These are phyloP conservation scores for Vicia villosa DNA, from an alignment of 306 rosid genomes.

Conservation along the genomic window DNA sequence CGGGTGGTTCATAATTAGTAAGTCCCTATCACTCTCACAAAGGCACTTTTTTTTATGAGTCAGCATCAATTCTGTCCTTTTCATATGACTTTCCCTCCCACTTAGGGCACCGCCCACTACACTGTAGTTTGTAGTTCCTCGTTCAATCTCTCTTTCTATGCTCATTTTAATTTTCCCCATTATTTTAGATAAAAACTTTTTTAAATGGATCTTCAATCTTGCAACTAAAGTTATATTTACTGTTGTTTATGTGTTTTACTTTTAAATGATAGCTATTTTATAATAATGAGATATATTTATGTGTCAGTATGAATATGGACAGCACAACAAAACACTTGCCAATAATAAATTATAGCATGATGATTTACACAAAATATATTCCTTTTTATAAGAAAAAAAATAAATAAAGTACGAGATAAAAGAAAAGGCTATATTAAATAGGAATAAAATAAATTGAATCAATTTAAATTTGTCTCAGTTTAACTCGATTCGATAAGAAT, in stretches of 20 bases:
- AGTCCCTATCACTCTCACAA: background rate
- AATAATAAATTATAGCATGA: background rate
- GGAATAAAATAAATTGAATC: too few relatives aligned
- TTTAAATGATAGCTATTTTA: background rate
- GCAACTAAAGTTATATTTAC: background rate
- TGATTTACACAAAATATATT: too few relatives aligned
- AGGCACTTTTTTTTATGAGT: slow-evolving; percentile 11
- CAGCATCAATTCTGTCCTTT: slow-evolving; percentile 43
- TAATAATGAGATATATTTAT: background rate
- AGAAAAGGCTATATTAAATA: too few relatives aligned
- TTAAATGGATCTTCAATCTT: background rate
- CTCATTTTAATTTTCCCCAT: background rate
- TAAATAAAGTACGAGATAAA: too few relatives aligned
- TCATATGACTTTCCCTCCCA: slow-evolving; percentile 52
- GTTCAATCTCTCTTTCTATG: background rate
- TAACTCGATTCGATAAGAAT: too few relatives aligned
- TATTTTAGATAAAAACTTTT: background rate
- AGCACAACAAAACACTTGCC: background rate
- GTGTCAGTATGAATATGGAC: background rate
- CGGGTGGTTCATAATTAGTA: background rate
- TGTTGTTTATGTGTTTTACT: background rate
- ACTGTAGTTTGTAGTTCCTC: background rate
- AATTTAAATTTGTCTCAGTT: too few relatives aligned
- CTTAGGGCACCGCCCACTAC: slow-evolving; percentile 63
- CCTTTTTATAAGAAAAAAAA: too few relatives aligned